Evolutionary conservation across 2,329 filamentous ascomycete species (phyloP).

Genomic region (Diaporthe destruens): DNA sequence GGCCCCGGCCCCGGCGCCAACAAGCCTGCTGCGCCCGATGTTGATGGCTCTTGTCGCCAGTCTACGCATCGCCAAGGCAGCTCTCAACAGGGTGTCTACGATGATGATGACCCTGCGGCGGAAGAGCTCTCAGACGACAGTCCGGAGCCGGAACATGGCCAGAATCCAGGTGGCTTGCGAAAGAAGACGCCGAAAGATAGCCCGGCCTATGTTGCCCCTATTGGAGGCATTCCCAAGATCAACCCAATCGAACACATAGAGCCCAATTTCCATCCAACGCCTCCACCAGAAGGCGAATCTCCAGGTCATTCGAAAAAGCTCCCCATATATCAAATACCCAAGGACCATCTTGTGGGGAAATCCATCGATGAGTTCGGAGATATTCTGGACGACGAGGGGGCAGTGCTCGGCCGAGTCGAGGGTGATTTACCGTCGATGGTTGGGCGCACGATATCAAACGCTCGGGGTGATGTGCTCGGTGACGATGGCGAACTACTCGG

Average conservation of each 20-base stretch:
- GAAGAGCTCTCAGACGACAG: conserved; percentile 36
- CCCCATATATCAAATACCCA: conserved; percentile 46
- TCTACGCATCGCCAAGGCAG: conserved; percentile 4
- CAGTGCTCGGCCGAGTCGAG: conserved; percentile 64
- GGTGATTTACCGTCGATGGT: conserved; percentile 69
- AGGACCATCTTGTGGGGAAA: conserved; percentile 58
- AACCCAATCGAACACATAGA: conserved; percentile 52
- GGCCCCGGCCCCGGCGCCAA: not conserved
- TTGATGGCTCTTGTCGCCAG: not conserved
- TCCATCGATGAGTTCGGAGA: conserved; percentile 67
- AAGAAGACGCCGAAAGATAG: conserved; percentile 43
- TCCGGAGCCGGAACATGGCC: conserved; percentile 1
- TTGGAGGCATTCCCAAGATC: conserved; percentile 52
- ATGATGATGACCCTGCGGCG: conserved; percentile 37
- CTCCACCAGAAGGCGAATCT: conserved; percentile 8
- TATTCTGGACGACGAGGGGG: conserved; percentile 62
- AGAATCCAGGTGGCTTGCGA: conserved; percentile 29
- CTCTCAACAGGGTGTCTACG: not conserved
- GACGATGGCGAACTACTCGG: conserved; percentile 58
- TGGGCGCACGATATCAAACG: conserved; percentile 59
- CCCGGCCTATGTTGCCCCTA: conserved; percentile 56
- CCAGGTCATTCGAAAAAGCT: conserved; percentile 45
- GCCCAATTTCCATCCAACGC: conserved; percentile 37
- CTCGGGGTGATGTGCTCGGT: conserved; percentile 61
- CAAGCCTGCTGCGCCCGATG: conserved; percentile 32